Percentiles rank a stretch among this genome's conserved stretches.
phyloP scores from a whole-genome alignment of 2,329 filamentous ascomycete genomes.

The Sphaerulina vaccinii region DNA sequence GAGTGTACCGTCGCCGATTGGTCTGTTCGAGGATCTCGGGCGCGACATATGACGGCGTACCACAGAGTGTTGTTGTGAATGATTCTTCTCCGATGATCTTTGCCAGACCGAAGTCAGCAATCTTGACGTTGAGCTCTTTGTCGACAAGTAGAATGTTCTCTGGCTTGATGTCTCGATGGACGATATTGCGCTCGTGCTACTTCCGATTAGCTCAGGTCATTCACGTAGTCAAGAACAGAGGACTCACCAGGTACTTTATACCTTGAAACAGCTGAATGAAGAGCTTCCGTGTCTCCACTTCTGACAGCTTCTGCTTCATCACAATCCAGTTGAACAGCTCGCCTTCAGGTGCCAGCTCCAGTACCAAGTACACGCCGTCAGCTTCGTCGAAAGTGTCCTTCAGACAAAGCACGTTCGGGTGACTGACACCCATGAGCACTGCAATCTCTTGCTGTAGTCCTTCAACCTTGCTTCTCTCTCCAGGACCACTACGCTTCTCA shows the following conservation, averaged over 20 bases:
- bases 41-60: conserved; percentile 87
- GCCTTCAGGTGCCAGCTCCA: conserved; percentile 87
- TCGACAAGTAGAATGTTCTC: conserved; percentile 92
- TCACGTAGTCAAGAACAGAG: conserved; percentile 23
- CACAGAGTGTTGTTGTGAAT: conserved; percentile 91
- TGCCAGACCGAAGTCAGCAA: conserved; percentile 93
- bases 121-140: conserved; percentile 79
- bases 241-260: conserved; percentile 84
- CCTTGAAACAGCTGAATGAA: conserved; percentile 91
- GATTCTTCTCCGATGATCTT: conserved; percentile 99
- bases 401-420: conserved; percentile 86
- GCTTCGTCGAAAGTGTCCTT: conserved; percentile 94
- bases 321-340: conserved; percentile 97
- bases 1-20: conserved; percentile 82
- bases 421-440: conserved; percentile 94
- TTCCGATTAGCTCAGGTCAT: conserved; percentile 14
- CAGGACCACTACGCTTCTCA: conserved; percentile 76
- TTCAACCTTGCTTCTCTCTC: conserved; percentile 79
- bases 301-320: conserved; percentile 81
- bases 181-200: conserved; percentile 94
- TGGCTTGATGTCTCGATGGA: conserved; percentile 96
- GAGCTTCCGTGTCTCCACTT: conserved; percentile 79
- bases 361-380: conserved; percentile 84
- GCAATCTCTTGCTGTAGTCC: conserved; percentile 93
- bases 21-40: conserved; percentile 88